phyloP scores from a whole-genome alignment of 2,329 filamentous ascomycete species.

The Hirsutella minnesotensis region DNA sequence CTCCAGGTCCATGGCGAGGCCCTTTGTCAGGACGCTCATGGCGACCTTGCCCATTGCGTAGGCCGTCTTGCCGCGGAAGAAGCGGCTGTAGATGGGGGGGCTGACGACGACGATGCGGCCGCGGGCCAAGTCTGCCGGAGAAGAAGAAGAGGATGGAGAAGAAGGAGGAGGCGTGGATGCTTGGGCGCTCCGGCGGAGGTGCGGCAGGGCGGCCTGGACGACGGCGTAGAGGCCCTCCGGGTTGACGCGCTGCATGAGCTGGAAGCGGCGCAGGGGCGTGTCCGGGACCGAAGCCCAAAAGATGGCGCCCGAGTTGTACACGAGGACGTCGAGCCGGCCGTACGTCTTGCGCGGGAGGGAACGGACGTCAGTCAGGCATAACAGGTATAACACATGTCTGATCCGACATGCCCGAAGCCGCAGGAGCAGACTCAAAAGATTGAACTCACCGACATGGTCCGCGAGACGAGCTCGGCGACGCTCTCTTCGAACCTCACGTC shows the following conservation, averaged over 20 bases:
- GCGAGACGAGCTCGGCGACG: conserved; percentile 46
- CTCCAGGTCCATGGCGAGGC: conserved; percentile 67
- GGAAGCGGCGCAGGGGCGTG: conserved; percentile 66
- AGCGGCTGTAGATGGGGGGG: conserved; percentile 75
- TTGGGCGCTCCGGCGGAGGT: conserved; percentile 29
- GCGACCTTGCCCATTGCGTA: conserved; percentile 71
- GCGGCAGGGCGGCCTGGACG: conserved; percentile 56
- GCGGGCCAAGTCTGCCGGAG: conserved; percentile 7
- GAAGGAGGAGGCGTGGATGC: not conserved
- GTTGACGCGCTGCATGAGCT: conserved; percentile 66
- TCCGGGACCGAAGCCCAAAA: conserved; percentile 69
- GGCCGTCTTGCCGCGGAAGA: conserved; percentile 75
- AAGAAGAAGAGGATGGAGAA: not conserved
- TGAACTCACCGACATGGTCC: conserved; percentile 32
- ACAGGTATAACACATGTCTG: not conserved
- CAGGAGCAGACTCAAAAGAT: not conserved
- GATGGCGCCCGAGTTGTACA: conserved; percentile 80
- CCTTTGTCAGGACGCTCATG: conserved; percentile 74
- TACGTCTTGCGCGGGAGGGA: conserved; percentile 40
- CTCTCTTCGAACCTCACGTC: conserved; percentile 56
- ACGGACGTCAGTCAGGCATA: no score
- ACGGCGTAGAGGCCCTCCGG: conserved; percentile 63
- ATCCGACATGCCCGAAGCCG: not conserved
- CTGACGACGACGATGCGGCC: conserved; percentile 67
- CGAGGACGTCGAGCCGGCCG: conserved; percentile 55